phyloP scores from a whole-genome alignment of 2,329 filamentous ascomycete genomes.

The Tolypocladium tropicale region DNA sequence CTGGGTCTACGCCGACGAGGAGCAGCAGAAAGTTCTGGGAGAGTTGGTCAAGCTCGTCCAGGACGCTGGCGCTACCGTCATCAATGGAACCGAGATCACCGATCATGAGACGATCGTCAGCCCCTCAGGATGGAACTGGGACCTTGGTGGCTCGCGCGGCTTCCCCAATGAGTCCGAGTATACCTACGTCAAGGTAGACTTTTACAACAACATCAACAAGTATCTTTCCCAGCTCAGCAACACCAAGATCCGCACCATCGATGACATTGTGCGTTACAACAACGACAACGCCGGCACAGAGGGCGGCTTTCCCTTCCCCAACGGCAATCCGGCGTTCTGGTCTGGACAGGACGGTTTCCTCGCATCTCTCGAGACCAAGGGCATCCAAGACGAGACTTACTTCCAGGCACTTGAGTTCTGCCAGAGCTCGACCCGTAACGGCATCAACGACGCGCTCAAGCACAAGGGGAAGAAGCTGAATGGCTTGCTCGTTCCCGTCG shows the following conservation, averaged over 20 bases:
- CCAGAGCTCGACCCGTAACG: conserved; percentile 47
- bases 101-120: conserved; percentile 51
- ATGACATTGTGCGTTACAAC: conserved; percentile 58
- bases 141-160: conserved; percentile 51
- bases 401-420: conserved; percentile 55
- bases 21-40: conserved; percentile 44
- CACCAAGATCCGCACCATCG: conserved; percentile 46
- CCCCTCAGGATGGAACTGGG: conserved; percentile 65
- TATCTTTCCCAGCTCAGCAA: conserved; percentile 56
- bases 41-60: conserved; percentile 39
- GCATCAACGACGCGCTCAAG: conserved; percentile 58
- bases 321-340: conserved; percentile 49
- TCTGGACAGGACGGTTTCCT: conserved; percentile 65
- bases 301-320: conserved; percentile 50
- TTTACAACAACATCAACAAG: conserved; percentile 49
- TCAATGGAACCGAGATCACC: conserved; percentile 61
- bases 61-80: conserved; percentile 52
- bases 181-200: conserved; percentile 61
- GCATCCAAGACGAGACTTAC: conserved; percentile 54
- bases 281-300: conserved; percentile 53
- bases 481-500: conserved; percentile 57
- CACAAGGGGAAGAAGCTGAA: conserved; percentile 37
- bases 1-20: conserved; percentile 50
- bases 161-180: conserved; percentile 65
- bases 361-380: conserved; percentile 49